phyloP scores from a whole-genome alignment of 139 green algal genomes.

The Chlorella sorokiniana region DNA sequence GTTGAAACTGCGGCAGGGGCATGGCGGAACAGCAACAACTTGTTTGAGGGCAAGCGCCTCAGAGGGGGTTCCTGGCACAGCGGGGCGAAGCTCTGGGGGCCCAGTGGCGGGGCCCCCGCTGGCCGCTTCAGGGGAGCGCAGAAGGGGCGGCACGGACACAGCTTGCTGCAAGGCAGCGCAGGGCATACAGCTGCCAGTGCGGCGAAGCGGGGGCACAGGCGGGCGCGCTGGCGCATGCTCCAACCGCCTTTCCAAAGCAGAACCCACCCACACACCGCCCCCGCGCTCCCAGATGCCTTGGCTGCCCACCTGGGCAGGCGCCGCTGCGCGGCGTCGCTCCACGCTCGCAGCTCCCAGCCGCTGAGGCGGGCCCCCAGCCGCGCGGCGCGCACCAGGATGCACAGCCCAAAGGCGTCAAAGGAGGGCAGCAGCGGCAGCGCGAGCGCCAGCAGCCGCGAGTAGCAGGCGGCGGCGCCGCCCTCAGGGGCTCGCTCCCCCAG shows the following conservation, averaged over 20 bases:
- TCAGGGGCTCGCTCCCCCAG: neutral
- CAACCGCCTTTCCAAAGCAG: too few species aligned
- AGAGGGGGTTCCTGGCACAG: too few species aligned
- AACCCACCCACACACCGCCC: too few species aligned
- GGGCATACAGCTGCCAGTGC: neutral
- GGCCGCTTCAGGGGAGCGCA: too few species aligned
- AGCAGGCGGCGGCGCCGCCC: neutral
- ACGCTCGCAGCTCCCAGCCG: neutral
- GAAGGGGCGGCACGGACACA: too few species aligned
- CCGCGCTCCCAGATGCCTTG: too few species aligned
- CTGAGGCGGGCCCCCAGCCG: neutral
- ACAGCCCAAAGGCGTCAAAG: constrained; percentile 4
- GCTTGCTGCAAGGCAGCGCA: too few species aligned
- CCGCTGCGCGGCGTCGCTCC: neutral
- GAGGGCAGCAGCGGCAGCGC: neutral
- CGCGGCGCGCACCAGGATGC: neutral
- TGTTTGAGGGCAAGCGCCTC: too few species aligned
- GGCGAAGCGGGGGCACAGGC: neutral
- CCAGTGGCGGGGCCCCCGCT: too few species aligned
- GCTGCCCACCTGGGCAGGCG: neutral
- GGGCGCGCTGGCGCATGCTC: neutral
- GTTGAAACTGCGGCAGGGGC: constrained; percentile 13
- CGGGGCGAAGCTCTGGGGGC: too few species aligned
- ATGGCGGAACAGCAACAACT: too few species aligned
- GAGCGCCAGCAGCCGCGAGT: neutral